Percentiles rank a stretch among this genome's conserved stretches.
phyloP scores from a whole-genome alignment of 768 basidiomycete genomes.

The Jaapia argillacea region DNA sequence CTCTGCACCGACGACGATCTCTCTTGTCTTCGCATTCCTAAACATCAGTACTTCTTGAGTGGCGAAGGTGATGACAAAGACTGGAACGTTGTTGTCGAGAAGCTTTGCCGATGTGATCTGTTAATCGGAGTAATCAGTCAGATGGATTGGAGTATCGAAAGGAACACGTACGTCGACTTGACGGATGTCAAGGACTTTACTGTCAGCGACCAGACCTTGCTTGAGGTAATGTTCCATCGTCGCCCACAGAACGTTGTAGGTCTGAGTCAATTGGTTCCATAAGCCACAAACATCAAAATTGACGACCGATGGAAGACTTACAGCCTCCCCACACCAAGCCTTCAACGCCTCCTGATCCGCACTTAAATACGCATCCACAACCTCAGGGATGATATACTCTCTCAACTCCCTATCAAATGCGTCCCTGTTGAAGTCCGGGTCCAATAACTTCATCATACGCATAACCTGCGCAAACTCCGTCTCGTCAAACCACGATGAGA shows the following conservation, averaged over 20 bases:
- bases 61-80: conserved; percentile 84
- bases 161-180: conserved; percentile 77
- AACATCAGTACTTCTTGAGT: conserved; percentile 94
- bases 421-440: conserved; percentile 82
- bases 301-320: conserved; percentile 30
- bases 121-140: conserved; percentile 1
- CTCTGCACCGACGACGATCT: conserved; percentile 80
- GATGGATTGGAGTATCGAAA: not conserved
- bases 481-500: conserved; percentile 92
- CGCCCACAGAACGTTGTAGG: conserved; percentile 97
- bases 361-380: conserved; percentile 91
- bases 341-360: conserved; percentile 81
- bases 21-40: conserved; percentile 82
- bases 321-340: conserved; percentile 94
- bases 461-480: conserved; percentile 97
- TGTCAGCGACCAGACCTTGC: conserved; percentile 87
- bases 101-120: conserved; percentile 83
- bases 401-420: conserved; percentile 81
- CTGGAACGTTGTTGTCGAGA: conserved; percentile 81
- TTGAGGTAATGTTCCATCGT: conserved; percentile 91
- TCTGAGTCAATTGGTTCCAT: conserved; percentile 35
- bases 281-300: not conserved
- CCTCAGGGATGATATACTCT: conserved; percentile 96
- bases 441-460: conserved; percentile 77
- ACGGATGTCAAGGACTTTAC: conserved; percentile 92